Conservation (phyloP, 148 eudicot species). For the Selenicereus undatus region DNA sequence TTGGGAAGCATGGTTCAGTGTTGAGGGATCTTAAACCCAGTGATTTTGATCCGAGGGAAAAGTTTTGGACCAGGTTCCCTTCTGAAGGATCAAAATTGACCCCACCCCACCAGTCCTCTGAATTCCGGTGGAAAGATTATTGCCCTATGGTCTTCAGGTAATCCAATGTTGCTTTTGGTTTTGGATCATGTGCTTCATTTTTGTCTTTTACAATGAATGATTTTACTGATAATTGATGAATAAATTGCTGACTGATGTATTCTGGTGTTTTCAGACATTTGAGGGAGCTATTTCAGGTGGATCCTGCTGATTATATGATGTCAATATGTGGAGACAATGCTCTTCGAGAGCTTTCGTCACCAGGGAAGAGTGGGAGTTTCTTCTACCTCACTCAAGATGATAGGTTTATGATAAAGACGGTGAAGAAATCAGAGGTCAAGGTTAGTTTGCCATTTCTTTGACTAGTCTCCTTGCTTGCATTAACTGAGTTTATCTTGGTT, state of each 20-base stretch:
- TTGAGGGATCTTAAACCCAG: conserved; percentile 51
- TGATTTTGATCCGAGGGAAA: conserved; percentile 90
- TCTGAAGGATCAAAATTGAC: conserved; percentile 81
- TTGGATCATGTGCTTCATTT: neutral
- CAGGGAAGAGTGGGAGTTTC: conserved; percentile 96
- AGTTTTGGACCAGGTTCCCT: conserved; percentile 93
- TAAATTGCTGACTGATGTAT: neutral
- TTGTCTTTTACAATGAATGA: neutral
- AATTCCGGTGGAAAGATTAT: conserved; percentile 96
- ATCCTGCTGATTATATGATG: conserved; percentile 96
- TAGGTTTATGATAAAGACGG: conserved; percentile 93
- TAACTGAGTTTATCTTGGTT: neutral
- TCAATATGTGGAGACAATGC: conserved; percentile 91
- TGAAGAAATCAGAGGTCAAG: conserved; percentile 97
- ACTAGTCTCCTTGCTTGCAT: conserved; percentile 7
- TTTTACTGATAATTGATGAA: neutral
- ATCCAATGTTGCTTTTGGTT: neutral
- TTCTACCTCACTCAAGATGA: conserved; percentile 95
- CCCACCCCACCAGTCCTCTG: conserved; percentile 78
- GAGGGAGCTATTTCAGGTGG: conserved; percentile 85
- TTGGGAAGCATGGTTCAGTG: conserved; percentile 74
- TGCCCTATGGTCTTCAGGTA: conserved; percentile 95
- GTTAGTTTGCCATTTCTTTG: conserved; percentile 46
- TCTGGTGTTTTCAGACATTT: conserved; percentile 46
- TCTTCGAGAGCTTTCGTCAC: conserved; percentile 86